Evolutionary conservation across 805 yeast genomes (phyloP).

Genomic region (Wickerhamiella occidentalis): DNA sequence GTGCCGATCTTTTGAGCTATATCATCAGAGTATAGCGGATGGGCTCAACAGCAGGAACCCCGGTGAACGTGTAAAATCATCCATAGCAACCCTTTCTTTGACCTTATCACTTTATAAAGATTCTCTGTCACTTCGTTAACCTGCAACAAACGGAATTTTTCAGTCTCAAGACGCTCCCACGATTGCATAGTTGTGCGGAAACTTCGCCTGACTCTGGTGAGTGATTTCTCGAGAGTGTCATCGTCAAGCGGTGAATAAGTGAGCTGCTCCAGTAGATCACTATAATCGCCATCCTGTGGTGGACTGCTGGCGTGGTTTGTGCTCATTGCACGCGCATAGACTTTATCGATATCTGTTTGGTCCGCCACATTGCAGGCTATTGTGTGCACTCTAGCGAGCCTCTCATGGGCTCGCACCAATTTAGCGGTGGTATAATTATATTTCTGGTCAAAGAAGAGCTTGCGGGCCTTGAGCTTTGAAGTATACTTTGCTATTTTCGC

Average conservation of each 20-base stretch:
- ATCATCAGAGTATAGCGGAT: neutral
- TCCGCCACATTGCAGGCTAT: neutral
- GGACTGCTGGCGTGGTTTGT: neutral
- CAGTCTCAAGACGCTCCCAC: neutral
- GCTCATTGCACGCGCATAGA: neutral
- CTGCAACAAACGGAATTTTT: neutral
- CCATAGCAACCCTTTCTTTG: neutral
- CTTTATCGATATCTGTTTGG: neutral
- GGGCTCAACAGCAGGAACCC: neutral
- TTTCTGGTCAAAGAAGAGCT: neutral
- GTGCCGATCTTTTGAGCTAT: constrained; percentile 6
- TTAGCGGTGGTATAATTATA: neutral
- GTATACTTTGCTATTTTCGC: neutral
- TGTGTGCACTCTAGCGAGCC: neutral
- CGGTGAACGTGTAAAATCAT: neutral
- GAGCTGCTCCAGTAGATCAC: neutral
- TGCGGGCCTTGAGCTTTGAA: neutral
- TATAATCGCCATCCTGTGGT: neutral
- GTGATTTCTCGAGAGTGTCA: neutral
- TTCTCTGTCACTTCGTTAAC: neutral
- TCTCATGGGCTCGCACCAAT: neutral
- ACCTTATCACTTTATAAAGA: neutral
- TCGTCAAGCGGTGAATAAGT: neutral
- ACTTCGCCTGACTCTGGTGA: neutral
- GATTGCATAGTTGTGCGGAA: neutral